Conservation (phyloP, 1,284 basidiomycete genomes). For the Sanghuangporus weigelae region DNA sequence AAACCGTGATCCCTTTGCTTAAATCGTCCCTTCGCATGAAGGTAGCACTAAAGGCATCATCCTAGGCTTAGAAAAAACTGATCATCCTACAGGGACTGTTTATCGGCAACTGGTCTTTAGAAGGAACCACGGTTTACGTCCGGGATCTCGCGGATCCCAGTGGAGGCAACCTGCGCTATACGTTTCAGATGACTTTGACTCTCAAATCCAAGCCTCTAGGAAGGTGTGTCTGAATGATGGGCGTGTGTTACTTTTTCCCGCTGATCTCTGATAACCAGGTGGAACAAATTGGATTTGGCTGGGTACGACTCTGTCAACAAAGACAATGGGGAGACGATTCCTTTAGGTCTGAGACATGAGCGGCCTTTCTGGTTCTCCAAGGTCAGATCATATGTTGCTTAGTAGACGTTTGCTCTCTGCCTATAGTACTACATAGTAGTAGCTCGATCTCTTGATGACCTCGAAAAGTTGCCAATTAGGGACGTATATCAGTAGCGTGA, state of each 20-base stretch:
- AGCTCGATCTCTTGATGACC: too few species aligned
- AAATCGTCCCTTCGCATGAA: slow-evolving; percentile 77
- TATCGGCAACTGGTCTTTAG: slow-evolving; percentile 64
- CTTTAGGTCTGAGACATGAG: slow-evolving; percentile 77
- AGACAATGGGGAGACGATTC: slow-evolving; percentile 67
- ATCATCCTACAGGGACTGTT: slow-evolving; percentile 49
- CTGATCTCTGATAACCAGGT: slow-evolving; percentile 31
- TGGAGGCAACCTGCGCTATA: slow-evolving; percentile 51
- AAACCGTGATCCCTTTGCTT: slow-evolving; percentile 72
- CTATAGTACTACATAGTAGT: too few species aligned
- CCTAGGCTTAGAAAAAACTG: background rate
- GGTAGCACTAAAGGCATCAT: slow-evolving; percentile 34
- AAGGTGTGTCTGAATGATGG: slow-evolving; percentile 29
- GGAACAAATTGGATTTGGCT: slow-evolving; percentile 82
- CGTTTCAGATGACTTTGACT: slow-evolving; percentile 80
- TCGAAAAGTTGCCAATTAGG: too few species aligned
- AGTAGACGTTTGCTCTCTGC: background rate
- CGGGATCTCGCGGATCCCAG: slow-evolving; percentile 57
- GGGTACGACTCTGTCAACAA: slow-evolving; percentile 74
- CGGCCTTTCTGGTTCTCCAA: slow-evolving; percentile 92
- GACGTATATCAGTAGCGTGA: too few species aligned
- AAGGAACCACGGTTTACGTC: slow-evolving; percentile 53
- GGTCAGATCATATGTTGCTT: slow-evolving; percentile 51
- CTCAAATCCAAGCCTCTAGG: slow-evolving; percentile 78
- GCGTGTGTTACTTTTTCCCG: background rate